A percentile compares a stretch with the other conserved stretches of the same genome.
These are phyloP conservation scores for Acorus calamus DNA, from an alignment of 106 monocot genomes.

Conservation along the genomic window DNA sequence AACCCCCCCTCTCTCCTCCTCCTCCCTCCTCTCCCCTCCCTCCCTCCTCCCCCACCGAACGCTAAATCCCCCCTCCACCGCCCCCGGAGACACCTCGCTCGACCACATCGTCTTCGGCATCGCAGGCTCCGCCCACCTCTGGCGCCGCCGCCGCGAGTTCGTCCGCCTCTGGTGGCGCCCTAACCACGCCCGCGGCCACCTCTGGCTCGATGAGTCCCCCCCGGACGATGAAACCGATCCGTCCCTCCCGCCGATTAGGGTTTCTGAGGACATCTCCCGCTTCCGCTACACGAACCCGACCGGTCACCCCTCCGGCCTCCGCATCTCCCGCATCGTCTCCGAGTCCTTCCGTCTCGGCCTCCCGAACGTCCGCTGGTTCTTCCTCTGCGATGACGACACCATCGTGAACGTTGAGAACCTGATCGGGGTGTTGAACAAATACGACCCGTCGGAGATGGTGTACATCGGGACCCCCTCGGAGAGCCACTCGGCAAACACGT, in stretches of 20 bases:
- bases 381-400: constrained; percentile 89
- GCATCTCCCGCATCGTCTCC: constrained; percentile 71
- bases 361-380: constrained; percentile 58
- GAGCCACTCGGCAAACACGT: constrained; percentile 81
- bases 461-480: constrained; percentile 75
- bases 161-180: constrained; percentile 80
- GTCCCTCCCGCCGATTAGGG: constrained; percentile 49
- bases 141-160: constrained; percentile 55
- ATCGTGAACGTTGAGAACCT: constrained; percentile 72
- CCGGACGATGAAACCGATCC: constrained; percentile 2
- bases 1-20: constrained; percentile 8
- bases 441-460: constrained; percentile 78
- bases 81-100: constrained; percentile 14
- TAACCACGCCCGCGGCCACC: constrained; percentile 56
- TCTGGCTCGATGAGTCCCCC: constrained; percentile 62
- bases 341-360: constrained; percentile 62
- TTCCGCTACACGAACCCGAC: constrained; percentile 89
- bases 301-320: constrained; percentile 84
- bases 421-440: constrained; percentile 60
- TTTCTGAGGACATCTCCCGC: constrained; percentile 70
- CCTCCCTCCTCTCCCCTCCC: constrained; percentile 1
- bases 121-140: constrained; percentile 70
- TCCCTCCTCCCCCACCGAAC: neutral
- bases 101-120: constrained; percentile 75
- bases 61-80: neutral